Conservation (phyloP, 2,329 filamentous ascomycete genomes). For the Teratosphaeria zuluensis region DNA sequence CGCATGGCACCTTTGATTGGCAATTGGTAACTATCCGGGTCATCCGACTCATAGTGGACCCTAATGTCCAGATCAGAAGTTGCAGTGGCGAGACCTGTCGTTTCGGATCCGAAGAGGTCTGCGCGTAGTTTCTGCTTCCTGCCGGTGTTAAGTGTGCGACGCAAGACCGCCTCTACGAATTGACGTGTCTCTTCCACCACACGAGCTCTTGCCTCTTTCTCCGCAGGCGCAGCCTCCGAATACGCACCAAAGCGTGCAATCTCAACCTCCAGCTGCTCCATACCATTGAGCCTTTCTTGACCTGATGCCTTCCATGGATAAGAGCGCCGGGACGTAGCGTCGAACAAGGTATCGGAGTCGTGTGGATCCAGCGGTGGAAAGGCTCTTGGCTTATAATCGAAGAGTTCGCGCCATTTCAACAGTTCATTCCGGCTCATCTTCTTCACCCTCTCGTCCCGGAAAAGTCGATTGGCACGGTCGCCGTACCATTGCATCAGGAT, state of each 20-base stretch:
- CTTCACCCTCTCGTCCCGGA: not conserved
- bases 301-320: not conserved
- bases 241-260: slow-evolving; percentile 37
- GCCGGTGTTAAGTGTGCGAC: not conserved
- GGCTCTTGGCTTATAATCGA: not conserved
- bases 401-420: not conserved
- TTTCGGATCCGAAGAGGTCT: slow-evolving; percentile 45
- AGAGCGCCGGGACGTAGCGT: not conserved
- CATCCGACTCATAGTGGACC: slow-evolving; percentile 13
- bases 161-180: not conserved
- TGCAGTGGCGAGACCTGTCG: slow-evolving; percentile 42
- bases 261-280: slow-evolving; percentile 24
- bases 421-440: not conserved
- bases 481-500: not conserved
- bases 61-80: slow-evolving; percentile 47
- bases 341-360: not conserved
- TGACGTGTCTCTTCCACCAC: slow-evolving; percentile 21
- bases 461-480: not conserved
- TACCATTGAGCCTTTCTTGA: not conserved
- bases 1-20: not conserved
- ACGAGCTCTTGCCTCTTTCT: slow-evolving; percentile 30
- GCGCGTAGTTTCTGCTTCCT: slow-evolving; percentile 9
- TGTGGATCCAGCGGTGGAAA: not conserved
- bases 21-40: not conserved
- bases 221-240: slow-evolving; percentile 33